Conservation (phyloP, 2,329 filamentous ascomycete genomes). For the Fusarium haematococcum region DNA sequence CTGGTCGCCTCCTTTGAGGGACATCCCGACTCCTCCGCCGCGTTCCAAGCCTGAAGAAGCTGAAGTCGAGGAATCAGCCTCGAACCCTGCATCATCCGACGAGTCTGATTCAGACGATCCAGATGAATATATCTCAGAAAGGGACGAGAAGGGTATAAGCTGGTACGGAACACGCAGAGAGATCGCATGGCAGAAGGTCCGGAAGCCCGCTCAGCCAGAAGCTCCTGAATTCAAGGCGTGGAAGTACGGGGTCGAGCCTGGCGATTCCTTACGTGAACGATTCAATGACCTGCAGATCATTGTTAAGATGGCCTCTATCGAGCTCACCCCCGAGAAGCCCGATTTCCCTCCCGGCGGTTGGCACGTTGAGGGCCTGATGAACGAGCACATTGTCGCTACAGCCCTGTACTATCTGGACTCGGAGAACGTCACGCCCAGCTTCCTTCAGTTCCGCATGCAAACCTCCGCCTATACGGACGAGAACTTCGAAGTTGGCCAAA, state of each 20-base stretch:
- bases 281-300: constrained; percentile 63
- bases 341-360: constrained; percentile 25
- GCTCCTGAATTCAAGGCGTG: constrained; percentile 53
- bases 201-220: constrained; percentile 24
- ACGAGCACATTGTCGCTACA: constrained; percentile 45
- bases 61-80: not conserved
- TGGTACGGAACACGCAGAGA: not conserved
- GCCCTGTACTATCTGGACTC: constrained; percentile 44
- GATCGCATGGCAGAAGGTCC: constrained; percentile 19
- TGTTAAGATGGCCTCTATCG: constrained; percentile 63
- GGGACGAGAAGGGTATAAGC: constrained; percentile 4
- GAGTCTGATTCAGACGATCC: not conserved
- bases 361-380: constrained; percentile 44
- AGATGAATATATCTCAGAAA: constrained; percentile 24
- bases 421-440: constrained; percentile 35
- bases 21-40: not conserved
- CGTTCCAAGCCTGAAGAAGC: not conserved
- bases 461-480: not conserved
- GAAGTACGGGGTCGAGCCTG: constrained; percentile 25
- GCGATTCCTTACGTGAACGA: not conserved
- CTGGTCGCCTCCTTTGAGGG: constrained; percentile 2
- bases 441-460: constrained; percentile 36
- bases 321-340: constrained; percentile 39
- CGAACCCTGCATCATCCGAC: not conserved
- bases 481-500: not conserved